Evolutionary conservation across 306 rosid species (phyloP), one percentile per base, ranked within the genome.

Genomic region (Purshia tridentata): DNA sequence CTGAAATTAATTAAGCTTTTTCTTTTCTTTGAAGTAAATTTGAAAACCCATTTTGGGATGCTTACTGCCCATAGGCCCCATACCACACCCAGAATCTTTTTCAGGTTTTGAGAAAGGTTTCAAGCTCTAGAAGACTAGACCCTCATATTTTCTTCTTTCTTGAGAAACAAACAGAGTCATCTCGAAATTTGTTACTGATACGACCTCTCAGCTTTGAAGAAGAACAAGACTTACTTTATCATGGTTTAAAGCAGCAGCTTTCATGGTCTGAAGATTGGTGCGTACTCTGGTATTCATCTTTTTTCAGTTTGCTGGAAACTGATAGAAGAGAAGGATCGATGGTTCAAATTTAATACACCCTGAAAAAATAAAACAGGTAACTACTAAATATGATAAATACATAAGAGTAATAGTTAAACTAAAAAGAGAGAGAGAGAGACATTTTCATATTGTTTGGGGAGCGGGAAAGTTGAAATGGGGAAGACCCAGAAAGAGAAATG

Each of bases 381-480:
- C 59, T 45, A 47, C 70, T 73, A 72, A 69, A 40, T 53, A 67
- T 35, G 14, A 65, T 42, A 7, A 19, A 18, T 16, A 15, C 76
- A 23, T 23, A 72, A 59, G 53, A 77, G 67, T 10, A 4, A 66
- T 57, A 52, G 49, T n/a, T n/a, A 50, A 60, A 65, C 19, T 6
- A 29, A 74, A 66, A 23, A 58, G 52, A 65, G 65, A 59, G 48
- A 58, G 58, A 44, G 48, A 55, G 48, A 39, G 57, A 70, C 63
- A 59, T 8, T 70, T 88, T 85, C 82, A 75, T 85, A 70, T 72
- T 71, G 62, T 57, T 61, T 9, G 61, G 55, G 70, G 80, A 89
- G 98, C 97, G 97, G 97, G 91, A 93, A 93, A 86, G 72, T 83
- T 76, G 75, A 77, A 85, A 82, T 55, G 74, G 49, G 67, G 60